These are phyloP conservation scores for Calonectria honghensis DNA, from an alignment of 2,329 filamentous ascomycete genomes.

Conservation along the genomic window DNA sequence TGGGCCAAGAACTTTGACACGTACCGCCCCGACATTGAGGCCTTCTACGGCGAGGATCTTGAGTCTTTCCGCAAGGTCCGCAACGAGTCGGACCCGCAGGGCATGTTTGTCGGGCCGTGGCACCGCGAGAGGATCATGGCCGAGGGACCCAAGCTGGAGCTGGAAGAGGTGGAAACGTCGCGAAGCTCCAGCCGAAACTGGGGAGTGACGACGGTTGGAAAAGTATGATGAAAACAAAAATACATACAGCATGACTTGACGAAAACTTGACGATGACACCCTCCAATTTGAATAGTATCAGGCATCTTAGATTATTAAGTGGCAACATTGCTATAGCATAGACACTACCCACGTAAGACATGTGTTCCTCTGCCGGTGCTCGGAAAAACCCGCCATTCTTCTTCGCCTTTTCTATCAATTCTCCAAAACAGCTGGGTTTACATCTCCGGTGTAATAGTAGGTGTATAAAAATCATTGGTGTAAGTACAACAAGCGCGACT, in stretches of 20 bases:
- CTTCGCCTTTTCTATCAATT: background rate
- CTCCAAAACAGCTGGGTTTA: slow-evolving; percentile 19
- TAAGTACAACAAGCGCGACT: slow-evolving; percentile 30
- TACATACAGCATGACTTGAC: slow-evolving; percentile 21
- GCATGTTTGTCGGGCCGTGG: slow-evolving; percentile 94
- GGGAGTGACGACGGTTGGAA: slow-evolving; percentile 55
- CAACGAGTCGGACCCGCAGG: slow-evolving; percentile 83
- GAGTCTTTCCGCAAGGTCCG: slow-evolving; percentile 81
- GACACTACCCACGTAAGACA: slow-evolving; percentile 27
- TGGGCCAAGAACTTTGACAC: slow-evolving; percentile 94
- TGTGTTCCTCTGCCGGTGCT: background rate
- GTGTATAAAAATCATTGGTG: slow-evolving; percentile 24
- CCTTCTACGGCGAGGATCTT: slow-evolving; percentile 82
- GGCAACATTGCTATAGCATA: slow-evolving; percentile 34
- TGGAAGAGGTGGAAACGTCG: slow-evolving; percentile 62
- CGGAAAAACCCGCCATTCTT: slow-evolving; percentile 15
- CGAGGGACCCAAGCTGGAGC: slow-evolving; percentile 56
- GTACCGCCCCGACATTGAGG: slow-evolving; percentile 75
- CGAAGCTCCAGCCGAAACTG: slow-evolving; percentile 51
- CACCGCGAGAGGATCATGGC: slow-evolving; percentile 81
- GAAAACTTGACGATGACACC: slow-evolving; percentile 22
- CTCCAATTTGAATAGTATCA: slow-evolving; percentile 16
- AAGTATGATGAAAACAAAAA: slow-evolving; percentile 39
- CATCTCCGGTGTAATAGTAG: slow-evolving; percentile 34
- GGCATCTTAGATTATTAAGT: slow-evolving; percentile 35